phyloP scores from a whole-genome alignment of 1,284 basidiomycete genomes.

The Sanghuangporus baumii region DNA sequence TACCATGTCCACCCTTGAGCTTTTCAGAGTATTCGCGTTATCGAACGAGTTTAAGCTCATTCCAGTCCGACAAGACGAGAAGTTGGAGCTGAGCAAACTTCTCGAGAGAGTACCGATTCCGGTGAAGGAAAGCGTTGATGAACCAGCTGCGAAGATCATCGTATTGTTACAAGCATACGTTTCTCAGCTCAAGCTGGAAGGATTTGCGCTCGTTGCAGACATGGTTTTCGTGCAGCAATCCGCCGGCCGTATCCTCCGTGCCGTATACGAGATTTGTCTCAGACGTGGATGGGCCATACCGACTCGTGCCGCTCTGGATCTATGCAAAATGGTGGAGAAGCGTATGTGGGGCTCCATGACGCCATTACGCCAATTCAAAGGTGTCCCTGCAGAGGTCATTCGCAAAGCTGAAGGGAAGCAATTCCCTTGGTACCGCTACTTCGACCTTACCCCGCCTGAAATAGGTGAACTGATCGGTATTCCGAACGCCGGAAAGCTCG shows the following conservation, averaged over 20 bases:
- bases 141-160: slow-evolving; percentile 96
- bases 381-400: slow-evolving; percentile 83
- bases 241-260: slow-evolving; percentile 89
- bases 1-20: slow-evolving; percentile 83
- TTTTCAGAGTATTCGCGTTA: slow-evolving; percentile 95
- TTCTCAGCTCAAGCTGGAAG: slow-evolving; percentile 89
- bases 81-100: slow-evolving; percentile 88
- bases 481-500: slow-evolving; percentile 85
- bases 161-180: slow-evolving; percentile 95
- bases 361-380: slow-evolving; percentile 92
- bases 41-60: slow-evolving; percentile 97
- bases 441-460: slow-evolving; percentile 57
- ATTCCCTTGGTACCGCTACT: slow-evolving; percentile 42
- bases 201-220: slow-evolving; percentile 94
- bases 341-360: slow-evolving; percentile 99
- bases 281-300: slow-evolving; percentile 98
- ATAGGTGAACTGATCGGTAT: slow-evolving; percentile 94
- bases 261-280: slow-evolving; percentile 97
- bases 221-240: slow-evolving; percentile 97
- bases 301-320: slow-evolving; percentile 83
- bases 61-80: slow-evolving; percentile 67
- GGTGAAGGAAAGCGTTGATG: slow-evolving; percentile 95
- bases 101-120: slow-evolving; percentile 96
- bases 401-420: slow-evolving; percentile 96
- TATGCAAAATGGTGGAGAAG: slow-evolving; percentile 97